Percentiles rank a stretch among this genome's conserved stretches.
Evolutionary conservation across 2,329 filamentous ascomycete species (phyloP).

Genomic region (Monilinia laxa): DNA sequence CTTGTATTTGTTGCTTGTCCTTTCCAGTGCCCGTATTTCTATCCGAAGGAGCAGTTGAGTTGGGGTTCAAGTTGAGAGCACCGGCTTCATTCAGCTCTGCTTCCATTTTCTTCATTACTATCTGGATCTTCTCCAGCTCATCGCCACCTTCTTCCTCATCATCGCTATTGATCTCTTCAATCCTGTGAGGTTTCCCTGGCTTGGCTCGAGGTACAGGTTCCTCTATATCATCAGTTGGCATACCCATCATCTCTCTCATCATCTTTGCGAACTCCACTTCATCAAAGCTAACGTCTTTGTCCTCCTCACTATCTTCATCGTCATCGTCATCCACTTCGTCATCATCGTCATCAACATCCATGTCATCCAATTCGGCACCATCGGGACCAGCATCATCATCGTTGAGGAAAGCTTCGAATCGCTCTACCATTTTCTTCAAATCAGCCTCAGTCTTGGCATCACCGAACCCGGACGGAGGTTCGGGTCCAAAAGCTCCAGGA

Average conservation of each 20-base stretch:
- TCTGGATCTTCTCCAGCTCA: conserved; percentile 61
- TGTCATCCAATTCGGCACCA: conserved; percentile 70
- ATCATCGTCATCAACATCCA: conserved; percentile 59
- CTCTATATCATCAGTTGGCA: conserved; percentile 43
- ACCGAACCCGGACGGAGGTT: conserved; percentile 53
- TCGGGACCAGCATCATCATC: conserved; percentile 80
- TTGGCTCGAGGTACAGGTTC: conserved; percentile 13
- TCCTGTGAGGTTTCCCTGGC: conserved; percentile 19
- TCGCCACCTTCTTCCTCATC: conserved; percentile 41
- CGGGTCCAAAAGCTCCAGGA: conserved; percentile 35
- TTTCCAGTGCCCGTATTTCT: not conserved
- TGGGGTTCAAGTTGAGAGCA: conserved; percentile 57
- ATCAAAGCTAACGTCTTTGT: conserved; percentile 76
- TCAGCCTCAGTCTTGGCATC: conserved; percentile 69
- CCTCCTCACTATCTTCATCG: conserved; percentile 61
- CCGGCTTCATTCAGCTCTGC: conserved; percentile 68
- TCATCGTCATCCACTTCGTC: conserved; percentile 54
- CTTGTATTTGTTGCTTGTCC: conserved; percentile 35
- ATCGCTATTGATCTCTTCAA: conserved; percentile 36
- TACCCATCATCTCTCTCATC: conserved; percentile 91
- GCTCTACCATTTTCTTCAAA: conserved; percentile 84
- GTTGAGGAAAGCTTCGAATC: conserved; percentile 90
- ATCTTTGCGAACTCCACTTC: conserved; percentile 81
- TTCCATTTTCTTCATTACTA: conserved; percentile 69
- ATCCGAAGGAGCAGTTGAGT: conserved; percentile 39